phyloP scores from a whole-genome alignment of 192 early-diverging fungal species.

The Nowakowskiella sp. region DNA sequence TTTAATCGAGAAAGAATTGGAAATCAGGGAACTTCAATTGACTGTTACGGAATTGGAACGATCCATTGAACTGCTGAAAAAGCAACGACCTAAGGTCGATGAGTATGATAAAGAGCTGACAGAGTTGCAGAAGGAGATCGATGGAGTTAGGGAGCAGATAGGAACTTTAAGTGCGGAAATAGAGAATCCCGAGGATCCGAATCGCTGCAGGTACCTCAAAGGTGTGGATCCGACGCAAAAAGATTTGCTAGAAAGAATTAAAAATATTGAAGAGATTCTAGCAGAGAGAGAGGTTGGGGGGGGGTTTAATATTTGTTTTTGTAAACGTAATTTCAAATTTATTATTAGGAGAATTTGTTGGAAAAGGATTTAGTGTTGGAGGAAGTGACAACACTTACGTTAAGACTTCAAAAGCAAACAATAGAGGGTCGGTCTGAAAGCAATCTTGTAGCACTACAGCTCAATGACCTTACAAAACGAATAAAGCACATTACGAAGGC shows the following conservation, averaged over 20 bases:
- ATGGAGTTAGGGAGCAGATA: slow-evolving; percentile 12
- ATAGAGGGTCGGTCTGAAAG: slow-evolving; percentile 36
- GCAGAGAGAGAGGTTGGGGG: slow-evolving; percentile 46
- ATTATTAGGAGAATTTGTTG: slow-evolving; percentile 41
- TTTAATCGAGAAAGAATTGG: slow-evolving; percentile 28
- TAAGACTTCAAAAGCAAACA: slow-evolving; percentile 43
- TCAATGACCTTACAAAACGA: slow-evolving; percentile 47
- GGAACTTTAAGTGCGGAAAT: slow-evolving; percentile 32
- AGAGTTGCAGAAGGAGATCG: slow-evolving; percentile 9
- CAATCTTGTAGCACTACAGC: slow-evolving; percentile 26
- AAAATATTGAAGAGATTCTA: slow-evolving; percentile 38
- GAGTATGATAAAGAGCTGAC: slow-evolving; percentile 8
- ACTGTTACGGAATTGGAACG: slow-evolving; percentile 28
- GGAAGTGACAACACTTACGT: slow-evolving; percentile 42
- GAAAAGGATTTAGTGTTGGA: slow-evolving; percentile 54
- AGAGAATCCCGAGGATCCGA: slow-evolving; percentile 39
- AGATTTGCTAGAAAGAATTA: slow-evolving; percentile 42
- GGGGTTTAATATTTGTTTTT: not conserved
- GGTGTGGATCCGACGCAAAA: slow-evolving; percentile 41
- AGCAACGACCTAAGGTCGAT: slow-evolving; percentile 12
- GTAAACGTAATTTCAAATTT: slow-evolving; percentile 2
- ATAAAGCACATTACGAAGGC: slow-evolving; percentile 42
- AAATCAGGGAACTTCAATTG: slow-evolving; percentile 36
- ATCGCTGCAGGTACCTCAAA: slow-evolving; percentile 38
- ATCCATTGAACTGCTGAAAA: slow-evolving; percentile 35